Percentiles rank a stretch among this genome's conserved stretches.
Conservation (phyloP, 2,329 filamentous ascomycete genomes). For the Trichocomaceae sp. region DNA sequence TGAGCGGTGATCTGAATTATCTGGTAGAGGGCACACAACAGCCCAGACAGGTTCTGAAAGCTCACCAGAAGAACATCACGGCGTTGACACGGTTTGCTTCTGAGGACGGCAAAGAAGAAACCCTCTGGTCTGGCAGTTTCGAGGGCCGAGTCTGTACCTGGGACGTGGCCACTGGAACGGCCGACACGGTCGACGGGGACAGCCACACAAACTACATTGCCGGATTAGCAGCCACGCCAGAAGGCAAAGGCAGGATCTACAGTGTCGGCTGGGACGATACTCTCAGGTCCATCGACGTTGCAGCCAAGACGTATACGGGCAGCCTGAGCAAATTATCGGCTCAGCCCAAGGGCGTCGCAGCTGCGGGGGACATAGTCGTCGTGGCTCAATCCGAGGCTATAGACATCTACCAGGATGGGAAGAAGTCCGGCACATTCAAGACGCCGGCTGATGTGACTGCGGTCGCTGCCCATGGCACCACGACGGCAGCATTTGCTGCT, state of each 20-base stretch:
- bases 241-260: constrained; percentile 57
- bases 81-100: constrained; percentile 57
- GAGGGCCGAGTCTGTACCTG: constrained; percentile 82
- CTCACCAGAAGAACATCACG: constrained; percentile 88
- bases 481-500: constrained; percentile 67
- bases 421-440: constrained; percentile 53
- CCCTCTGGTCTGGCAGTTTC: constrained; percentile 83
- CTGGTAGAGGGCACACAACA: constrained; percentile 63
- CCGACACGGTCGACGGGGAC: constrained; percentile 68
- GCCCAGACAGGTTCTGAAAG: constrained; percentile 67
- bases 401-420: constrained; percentile 52
- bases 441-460: constrained; percentile 62
- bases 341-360: constrained; percentile 70
- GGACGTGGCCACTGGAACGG: constrained; percentile 65
- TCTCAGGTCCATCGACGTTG: constrained; percentile 68
- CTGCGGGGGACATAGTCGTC: constrained; percentile 47
- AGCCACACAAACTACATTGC: constrained; percentile 80
- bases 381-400: constrained; percentile 57
- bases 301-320: constrained; percentile 68
- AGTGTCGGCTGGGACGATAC: constrained; percentile 94
- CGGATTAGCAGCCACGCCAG: constrained; percentile 57
- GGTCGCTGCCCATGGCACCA: constrained; percentile 61
- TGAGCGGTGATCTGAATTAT: constrained; percentile 87
- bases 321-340: constrained; percentile 60
- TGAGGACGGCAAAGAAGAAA: constrained; percentile 45